These are phyloP conservation scores for Blastobotrys elegans DNA, from an alignment of 1,139 yeast species.

Conservation along the genomic window DNA sequence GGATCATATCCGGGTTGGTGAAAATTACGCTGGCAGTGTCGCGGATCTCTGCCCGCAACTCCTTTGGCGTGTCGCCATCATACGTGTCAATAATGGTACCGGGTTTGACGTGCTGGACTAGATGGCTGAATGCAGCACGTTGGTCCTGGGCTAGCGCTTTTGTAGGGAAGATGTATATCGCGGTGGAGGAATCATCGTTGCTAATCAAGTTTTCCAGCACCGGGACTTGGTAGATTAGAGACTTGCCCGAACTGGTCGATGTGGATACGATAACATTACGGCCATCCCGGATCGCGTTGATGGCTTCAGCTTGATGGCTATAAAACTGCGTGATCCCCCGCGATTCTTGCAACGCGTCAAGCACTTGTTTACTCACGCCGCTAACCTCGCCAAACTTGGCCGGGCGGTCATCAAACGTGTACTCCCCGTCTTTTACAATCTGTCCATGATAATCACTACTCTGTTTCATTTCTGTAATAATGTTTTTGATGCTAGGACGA, in stretches of 20 bases:
- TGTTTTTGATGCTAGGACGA: conserved; percentile 33
- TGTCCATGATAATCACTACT: conserved; percentile 48
- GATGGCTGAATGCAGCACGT: conserved; percentile 62
- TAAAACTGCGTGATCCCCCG: conserved; percentile 52
- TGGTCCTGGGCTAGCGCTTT: conserved; percentile 98
- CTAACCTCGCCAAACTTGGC: conserved; percentile 44
- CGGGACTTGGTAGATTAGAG: conserved; percentile 85
- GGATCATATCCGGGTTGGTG: conserved; percentile 93
- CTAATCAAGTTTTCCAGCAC: conserved; percentile 53
- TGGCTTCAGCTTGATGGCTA: conserved; percentile 75
- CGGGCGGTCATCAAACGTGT: conserved; percentile 40
- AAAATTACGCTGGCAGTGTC: conserved; percentile 71
- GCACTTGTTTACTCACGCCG: conserved; percentile 38
- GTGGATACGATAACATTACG: conserved; percentile 81
- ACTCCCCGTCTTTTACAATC: conserved; percentile 45
- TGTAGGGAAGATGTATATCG: conserved; percentile 89
- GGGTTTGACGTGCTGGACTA: conserved; percentile 33
- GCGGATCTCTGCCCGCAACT: conserved; percentile 49
- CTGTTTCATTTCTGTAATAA: conserved; percentile 45
- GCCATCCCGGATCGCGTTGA: conserved; percentile 48
- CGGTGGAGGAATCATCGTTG: conserved; percentile 50
- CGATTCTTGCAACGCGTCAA: conserved; percentile 42
- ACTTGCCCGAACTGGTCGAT: conserved; percentile 93
- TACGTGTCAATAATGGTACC: conserved; percentile 63
- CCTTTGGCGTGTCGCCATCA: conserved; percentile 84